These are phyloP conservation scores for Sporothrix pallida DNA, from an alignment of 2,329 filamentous ascomycete species.

Conservation along the genomic window DNA sequence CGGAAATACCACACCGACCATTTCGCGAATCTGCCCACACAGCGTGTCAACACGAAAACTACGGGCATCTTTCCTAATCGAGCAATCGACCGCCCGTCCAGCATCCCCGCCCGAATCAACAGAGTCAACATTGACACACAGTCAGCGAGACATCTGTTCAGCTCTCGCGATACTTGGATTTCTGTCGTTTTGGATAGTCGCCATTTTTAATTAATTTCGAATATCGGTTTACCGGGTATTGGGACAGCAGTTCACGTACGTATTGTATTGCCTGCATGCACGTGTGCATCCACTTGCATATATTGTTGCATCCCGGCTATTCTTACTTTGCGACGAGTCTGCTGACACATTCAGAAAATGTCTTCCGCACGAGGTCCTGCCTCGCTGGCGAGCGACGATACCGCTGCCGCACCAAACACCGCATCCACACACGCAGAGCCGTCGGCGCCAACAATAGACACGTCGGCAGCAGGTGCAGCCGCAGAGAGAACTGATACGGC, in stretches of 20 bases:
- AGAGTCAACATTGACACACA: no score
- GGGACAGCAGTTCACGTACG: slow-evolving; percentile 5
- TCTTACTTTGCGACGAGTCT: not conserved
- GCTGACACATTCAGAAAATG: not conserved
- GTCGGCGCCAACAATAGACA: not conserved
- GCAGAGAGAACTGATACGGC: not conserved
- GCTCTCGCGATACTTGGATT: not conserved
- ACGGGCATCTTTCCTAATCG: slow-evolving; percentile 10
- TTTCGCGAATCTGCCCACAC: not conserved
- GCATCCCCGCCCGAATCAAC: no score
- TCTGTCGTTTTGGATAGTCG: not conserved
- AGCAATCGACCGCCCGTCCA: not conserved
- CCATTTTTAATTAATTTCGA: not conserved
- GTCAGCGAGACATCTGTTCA: not conserved
- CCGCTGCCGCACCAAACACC: not conserved
- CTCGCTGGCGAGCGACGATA: slow-evolving; percentile 21
- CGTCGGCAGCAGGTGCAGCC: not conserved
- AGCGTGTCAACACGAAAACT: not conserved
- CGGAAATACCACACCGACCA: not conserved
- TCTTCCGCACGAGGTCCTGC: slow-evolving; percentile 1
- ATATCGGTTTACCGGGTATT: slow-evolving; percentile 1
- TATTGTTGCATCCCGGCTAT: not conserved
- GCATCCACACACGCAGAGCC: not conserved
- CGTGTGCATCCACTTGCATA: not conserved
- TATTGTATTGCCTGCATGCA: not conserved